These are phyloP conservation scores for Dicorynia guianensis DNA, from an alignment of 306 rosid species.

Conservation along the genomic window DNA sequence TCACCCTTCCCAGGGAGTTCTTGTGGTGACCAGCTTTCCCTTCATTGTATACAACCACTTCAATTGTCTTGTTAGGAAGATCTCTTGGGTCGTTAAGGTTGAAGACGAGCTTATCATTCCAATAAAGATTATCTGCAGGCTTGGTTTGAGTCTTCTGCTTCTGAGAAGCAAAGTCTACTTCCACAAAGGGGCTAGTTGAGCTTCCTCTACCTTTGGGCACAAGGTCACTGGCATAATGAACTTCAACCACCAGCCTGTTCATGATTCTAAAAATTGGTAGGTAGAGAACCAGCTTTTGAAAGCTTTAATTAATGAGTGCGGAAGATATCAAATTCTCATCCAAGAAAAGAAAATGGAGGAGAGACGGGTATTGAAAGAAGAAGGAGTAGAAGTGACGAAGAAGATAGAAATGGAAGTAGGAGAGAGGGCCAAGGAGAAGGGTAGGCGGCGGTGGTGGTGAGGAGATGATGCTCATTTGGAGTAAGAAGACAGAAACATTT, in stretches of 20 bases:
- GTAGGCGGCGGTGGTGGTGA: constrained; percentile 33
- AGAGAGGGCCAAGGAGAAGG: background rate
- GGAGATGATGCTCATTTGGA: constrained; percentile 59
- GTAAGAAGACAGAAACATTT: constrained; percentile 60
- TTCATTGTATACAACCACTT: constrained; percentile 65
- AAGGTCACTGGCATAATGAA: constrained; percentile 73
- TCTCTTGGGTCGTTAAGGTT: constrained; percentile 49
- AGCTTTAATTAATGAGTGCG: background rate
- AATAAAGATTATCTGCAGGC: constrained; percentile 70
- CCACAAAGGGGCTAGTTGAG: constrained; percentile 78
- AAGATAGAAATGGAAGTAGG: background rate
- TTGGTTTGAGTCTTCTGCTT: constrained; percentile 67
- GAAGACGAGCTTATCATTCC: constrained; percentile 81
- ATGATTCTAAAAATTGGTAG: constrained; percentile 34
- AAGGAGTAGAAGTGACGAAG: constrained; percentile 13
- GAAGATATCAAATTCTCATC: constrained; percentile 1
- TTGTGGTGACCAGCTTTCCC: constrained; percentile 45
- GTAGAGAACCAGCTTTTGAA: background rate
- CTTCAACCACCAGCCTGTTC: constrained; percentile 77
- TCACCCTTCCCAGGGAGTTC: constrained; percentile 81
- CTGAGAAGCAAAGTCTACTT: constrained; percentile 67
- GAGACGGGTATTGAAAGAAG: too few species aligned
- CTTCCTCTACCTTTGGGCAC: constrained; percentile 86
- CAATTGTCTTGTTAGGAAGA: constrained; percentile 66
- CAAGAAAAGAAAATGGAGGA: too few species aligned